Evolutionary conservation across 2,329 filamentous ascomycete genomes (phyloP).

Genomic region (Coccinonectria pachysandricola): DNA sequence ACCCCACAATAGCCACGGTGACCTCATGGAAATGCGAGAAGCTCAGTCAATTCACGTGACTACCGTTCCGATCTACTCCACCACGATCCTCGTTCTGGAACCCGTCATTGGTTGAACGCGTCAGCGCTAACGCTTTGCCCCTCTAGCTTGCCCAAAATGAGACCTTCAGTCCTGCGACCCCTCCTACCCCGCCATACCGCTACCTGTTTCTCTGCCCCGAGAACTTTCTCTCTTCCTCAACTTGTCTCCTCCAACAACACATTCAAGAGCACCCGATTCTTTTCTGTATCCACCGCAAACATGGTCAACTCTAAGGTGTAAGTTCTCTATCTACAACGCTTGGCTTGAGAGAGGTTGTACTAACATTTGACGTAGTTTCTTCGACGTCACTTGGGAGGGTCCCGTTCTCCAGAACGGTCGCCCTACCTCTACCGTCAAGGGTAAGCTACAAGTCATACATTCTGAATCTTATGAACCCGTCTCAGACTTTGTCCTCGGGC

Average conservation of each 20-base stretch:
- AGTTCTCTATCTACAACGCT: slow-evolving; percentile 32
- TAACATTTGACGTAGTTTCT: no score
- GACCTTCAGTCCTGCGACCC: slow-evolving; percentile 34
- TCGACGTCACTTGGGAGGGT: slow-evolving; percentile 65
- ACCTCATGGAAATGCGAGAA: slow-evolving; percentile 15
- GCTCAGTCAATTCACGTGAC: slow-evolving; percentile 22
- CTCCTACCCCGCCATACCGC: slow-evolving; percentile 36
- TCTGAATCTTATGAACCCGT: slow-evolving; percentile 1
- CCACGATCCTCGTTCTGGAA: slow-evolving; percentile 2
- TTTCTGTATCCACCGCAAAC: slow-evolving; percentile 52
- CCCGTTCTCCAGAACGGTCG: slow-evolving; percentile 54
- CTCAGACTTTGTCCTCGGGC: slow-evolving; percentile 1
- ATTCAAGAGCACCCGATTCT: slow-evolving; percentile 32
- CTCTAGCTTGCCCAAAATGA: slow-evolving; percentile 34
- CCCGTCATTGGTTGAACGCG: slow-evolving; percentile 17
- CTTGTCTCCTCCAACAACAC: slow-evolving; percentile 31
- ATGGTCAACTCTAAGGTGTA: slow-evolving; percentile 66
- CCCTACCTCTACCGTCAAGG: slow-evolving; percentile 43
- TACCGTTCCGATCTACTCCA: slow-evolving; percentile 7
- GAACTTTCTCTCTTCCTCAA: slow-evolving; percentile 32
- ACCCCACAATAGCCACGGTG: slow-evolving; percentile 12
- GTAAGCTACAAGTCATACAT: slow-evolving; percentile 36
- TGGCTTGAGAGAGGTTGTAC: no score
- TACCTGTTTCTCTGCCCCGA: slow-evolving; percentile 27
- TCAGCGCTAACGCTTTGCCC: slow-evolving; percentile 29